Percentiles rank a stretch among this genome's conserved stretches.
Conservation (phyloP, 805 yeast species). For the Isabelozyma gotoi region DNA sequence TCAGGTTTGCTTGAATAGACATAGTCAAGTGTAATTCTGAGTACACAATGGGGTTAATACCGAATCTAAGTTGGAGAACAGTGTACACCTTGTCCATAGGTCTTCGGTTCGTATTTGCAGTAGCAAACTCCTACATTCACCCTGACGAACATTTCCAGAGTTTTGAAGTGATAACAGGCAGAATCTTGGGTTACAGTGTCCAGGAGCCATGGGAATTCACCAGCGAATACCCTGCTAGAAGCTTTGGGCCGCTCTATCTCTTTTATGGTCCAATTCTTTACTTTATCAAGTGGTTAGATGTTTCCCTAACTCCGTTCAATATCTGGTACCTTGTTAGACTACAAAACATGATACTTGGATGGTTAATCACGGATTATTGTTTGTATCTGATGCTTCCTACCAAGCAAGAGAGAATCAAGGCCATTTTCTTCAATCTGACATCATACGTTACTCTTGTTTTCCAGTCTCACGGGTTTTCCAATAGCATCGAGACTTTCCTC, state of each 20-base stretch:
- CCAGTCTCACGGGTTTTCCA: conserved; percentile 89
- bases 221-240: conserved; percentile 58
- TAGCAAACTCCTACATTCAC: conserved; percentile 83
- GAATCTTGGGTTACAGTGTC: conserved; percentile 43
- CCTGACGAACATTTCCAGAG: conserved; percentile 98
- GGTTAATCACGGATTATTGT: conserved; percentile 40
- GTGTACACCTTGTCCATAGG: conserved; percentile 45
- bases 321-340: conserved; percentile 56
- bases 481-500: conserved; percentile 70
- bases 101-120: conserved; percentile 53
- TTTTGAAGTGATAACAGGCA: conserved; percentile 66
- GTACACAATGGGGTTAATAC: not conserved
- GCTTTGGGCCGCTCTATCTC: conserved; percentile 65
- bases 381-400: conserved; percentile 49
- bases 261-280: conserved; percentile 66
- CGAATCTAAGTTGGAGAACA: conserved; percentile 45
- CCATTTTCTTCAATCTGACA: conserved; percentile 49
- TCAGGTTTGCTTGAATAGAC: no score
- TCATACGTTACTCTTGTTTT: conserved; percentile 73
- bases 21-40: no score
- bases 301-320: conserved; percentile 45
- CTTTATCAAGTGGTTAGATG: conserved; percentile 25
- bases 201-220: conserved; percentile 84
- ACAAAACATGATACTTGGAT: conserved; percentile 39
- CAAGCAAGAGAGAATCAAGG: conserved; percentile 49